A percentile compares a stretch with the other conserved stretches of the same genome.
Conservation (phyloP, 345 rosid species). For the Litchi chinensis region DNA sequence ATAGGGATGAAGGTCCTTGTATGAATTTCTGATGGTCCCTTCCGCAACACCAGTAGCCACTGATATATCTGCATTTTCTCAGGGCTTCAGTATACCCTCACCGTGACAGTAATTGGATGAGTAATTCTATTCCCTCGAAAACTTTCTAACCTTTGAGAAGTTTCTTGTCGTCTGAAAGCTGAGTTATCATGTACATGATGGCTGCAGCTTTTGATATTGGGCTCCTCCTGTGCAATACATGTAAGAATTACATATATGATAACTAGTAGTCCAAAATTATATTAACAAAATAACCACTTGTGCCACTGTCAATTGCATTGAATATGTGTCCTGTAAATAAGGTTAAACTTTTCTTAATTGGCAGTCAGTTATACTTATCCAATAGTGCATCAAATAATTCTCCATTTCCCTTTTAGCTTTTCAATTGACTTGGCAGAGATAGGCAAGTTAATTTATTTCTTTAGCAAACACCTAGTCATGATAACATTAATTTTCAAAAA, state of each 20-base stretch:
- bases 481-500: neutral
- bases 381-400: too few species aligned
- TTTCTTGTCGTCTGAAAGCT: slow-evolving; percentile 22
- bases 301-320: too few species aligned
- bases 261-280: too few species aligned
- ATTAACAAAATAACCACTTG: too few species aligned
- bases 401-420: too few species aligned
- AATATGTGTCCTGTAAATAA: too few species aligned
- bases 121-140: neutral
- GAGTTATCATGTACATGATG: slow-evolving; percentile 28
- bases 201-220: slow-evolving; percentile 33
- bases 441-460: too few species aligned
- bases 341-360: too few species aligned
- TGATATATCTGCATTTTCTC: slow-evolving; percentile 24
- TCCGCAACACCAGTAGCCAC: slow-evolving; percentile 27
- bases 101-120: neutral
- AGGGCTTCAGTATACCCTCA: neutral
- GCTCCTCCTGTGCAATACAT: slow-evolving; percentile 22
- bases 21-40: slow-evolving; percentile 30
- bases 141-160: slow-evolving; percentile 16
- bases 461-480: neutral
- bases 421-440: too few species aligned
- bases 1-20: slow-evolving; percentile 27
- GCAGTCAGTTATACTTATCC: too few species aligned
- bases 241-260: neutral